Evolutionary conservation across 805 yeast species (phyloP), one percentile per base, ranked within the genome.

Genomic region (Dipodascus albidus): DNA sequence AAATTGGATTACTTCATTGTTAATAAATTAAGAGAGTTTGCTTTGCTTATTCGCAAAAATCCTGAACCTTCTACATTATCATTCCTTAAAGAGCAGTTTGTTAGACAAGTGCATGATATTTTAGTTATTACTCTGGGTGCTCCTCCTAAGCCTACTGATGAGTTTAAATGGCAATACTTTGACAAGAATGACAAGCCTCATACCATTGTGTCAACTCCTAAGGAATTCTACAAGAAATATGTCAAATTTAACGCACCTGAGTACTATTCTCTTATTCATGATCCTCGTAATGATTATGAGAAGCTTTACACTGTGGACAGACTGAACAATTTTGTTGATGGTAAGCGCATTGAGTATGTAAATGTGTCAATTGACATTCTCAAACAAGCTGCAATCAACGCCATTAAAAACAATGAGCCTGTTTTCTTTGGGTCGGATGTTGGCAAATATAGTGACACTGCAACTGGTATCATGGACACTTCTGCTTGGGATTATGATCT

Each of bases 341-440:
- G 85, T n/a, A 78, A 78, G 59, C 79, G 78, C 38, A 87, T 87
- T 33, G 73, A 77, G 49, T 87, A 87, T 64, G 75, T 87, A 61
- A 87, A 87, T 66, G 73, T 80, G 52, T 82, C 81, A 47, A 76
- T 82, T 55, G 76, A 76, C 17, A 71, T 71, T 6, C 70, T 87
- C 53, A 79, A 87, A 48, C 62, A 74, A 31, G 74, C 81, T 50
- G 85, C 87, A 24, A 79, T 86, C 41, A 75, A 78, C 61, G 79
- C 87, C 69, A 76, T 87, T 63, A 77, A 83, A 69, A 74, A 73
- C 56, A 82, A 85, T 68, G 84, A 84, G 70, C 84, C 95, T 0
- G 87, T 88, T 3, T 88, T 87, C 72, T 88, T 87, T 64, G 96
- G 96, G 11, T 82, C 90, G 17, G 95, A 87, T 67, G 87, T 90